A percentile compares a stretch with the other conserved stretches of the same genome.
These are phyloP conservation scores for Penicillium diatomitis DNA, from an alignment of 495 filamentous ascomycete genomes.

Conservation along the genomic window DNA sequence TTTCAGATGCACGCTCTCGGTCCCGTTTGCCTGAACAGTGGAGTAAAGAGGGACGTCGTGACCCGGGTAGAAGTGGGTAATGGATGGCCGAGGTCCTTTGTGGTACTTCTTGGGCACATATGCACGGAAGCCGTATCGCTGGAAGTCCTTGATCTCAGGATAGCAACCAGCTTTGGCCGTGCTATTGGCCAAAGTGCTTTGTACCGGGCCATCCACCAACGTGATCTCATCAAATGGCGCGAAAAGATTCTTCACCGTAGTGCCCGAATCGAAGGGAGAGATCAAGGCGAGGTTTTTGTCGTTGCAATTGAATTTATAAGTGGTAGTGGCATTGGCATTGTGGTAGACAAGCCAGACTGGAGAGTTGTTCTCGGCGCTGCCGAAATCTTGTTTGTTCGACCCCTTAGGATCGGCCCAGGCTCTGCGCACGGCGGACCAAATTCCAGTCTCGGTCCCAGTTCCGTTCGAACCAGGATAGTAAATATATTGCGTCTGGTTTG, in stretches of 20 bases:
- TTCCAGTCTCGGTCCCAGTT: conserved; percentile 50
- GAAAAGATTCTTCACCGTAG: conserved; percentile 54
- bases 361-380: conserved; percentile 31
- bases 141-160: conserved; percentile 34
- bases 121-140: conserved; percentile 52
- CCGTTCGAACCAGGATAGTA: conserved; percentile 43
- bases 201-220: conserved; percentile 22
- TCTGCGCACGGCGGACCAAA: conserved; percentile 54
- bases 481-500: conserved; percentile 44
- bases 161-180: conserved; percentile 47
- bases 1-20: conserved; percentile 40
- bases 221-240: conserved; percentile 48
- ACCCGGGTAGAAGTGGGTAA: conserved; percentile 54
- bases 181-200: conserved; percentile 28
- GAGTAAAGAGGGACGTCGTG: conserved; percentile 53
- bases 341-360: conserved; percentile 58
- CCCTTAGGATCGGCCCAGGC: conserved; percentile 18
- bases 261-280: conserved; percentile 46
- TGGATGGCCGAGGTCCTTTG: conserved; percentile 45
- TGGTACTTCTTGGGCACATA: conserved; percentile 47
- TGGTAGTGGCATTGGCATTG: conserved; percentile 45
- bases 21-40: conserved; percentile 28
- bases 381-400: conserved; percentile 38
- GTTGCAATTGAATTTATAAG: conserved; percentile 51
- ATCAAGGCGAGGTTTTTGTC: conserved; percentile 39